A percentile compares a stretch with the other conserved stretches of the same genome.
phyloP scores from a whole-genome alignment of 257 asterid genomes.

The Petrea volubilis region DNA sequence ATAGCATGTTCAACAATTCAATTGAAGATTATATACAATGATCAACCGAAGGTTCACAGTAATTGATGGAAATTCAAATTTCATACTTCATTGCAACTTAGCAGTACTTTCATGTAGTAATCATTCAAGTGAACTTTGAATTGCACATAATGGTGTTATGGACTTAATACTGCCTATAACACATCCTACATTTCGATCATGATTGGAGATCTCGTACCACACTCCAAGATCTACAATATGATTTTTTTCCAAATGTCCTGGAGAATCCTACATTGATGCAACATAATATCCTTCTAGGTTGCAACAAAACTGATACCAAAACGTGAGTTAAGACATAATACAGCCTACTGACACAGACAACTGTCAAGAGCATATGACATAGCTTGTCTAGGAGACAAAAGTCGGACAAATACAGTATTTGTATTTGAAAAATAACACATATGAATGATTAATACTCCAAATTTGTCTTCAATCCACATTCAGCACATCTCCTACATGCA shows the following conservation, averaged over 20 bases:
- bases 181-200: neutral
- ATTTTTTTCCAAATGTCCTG: neutral
- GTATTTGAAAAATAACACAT: neutral
- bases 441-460: neutral
- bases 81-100: constrained; percentile 3
- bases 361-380: neutral
- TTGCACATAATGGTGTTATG: neutral
- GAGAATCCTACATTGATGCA: neutral
- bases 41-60: neutral
- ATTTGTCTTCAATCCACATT: neutral
- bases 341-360: constrained; percentile 1
- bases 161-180: neutral
- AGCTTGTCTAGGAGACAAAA: constrained; percentile 12
- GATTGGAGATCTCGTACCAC: neutral
- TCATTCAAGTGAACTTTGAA: constrained; percentile 4
- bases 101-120: neutral
- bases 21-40: neutral
- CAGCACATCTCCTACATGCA: neutral
- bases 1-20: neutral
- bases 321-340: neutral
- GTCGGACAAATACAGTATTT: neutral
- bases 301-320: neutral
- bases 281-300: neutral
- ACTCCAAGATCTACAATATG: neutral
- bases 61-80: constrained; percentile 18